phyloP scores from a whole-genome alignment of 2,329 filamentous ascomycete genomes.

The Sarocladium brachiariae region DNA sequence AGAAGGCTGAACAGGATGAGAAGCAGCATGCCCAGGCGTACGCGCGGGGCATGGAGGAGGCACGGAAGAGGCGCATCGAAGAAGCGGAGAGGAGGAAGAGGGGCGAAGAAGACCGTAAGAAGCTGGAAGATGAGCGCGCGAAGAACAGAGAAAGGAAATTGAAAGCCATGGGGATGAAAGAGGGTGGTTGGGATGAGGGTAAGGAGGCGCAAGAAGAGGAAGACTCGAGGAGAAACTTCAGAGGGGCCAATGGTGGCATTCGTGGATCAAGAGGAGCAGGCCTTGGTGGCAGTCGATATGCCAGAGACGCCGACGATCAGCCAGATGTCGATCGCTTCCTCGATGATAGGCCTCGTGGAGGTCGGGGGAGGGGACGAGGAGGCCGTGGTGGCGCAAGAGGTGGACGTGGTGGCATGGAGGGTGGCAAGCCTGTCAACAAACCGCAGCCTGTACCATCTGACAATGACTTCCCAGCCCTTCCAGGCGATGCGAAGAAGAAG shows the following conservation, averaged over 20 bases:
- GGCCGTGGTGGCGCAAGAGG: constrained; percentile 26
- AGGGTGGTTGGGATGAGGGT: constrained; percentile 53
- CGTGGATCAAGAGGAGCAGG: constrained; percentile 30
- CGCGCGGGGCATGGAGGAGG: constrained; percentile 50
- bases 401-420: constrained; percentile 22
- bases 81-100: constrained; percentile 45
- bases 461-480: constrained; percentile 31
- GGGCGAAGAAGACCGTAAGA: constrained; percentile 44
- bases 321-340: constrained; percentile 30
- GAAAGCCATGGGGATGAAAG: constrained; percentile 47
- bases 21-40: constrained; percentile 47
- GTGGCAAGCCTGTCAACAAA: constrained; percentile 14
- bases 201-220: constrained; percentile 41
- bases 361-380: constrained; percentile 25
- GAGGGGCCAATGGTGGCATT: constrained; percentile 34
- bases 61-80: constrained; percentile 41
- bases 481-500: constrained; percentile 20
- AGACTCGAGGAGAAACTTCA: constrained; percentile 33
- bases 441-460: constrained; percentile 20
- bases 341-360: constrained; percentile 27
- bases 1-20: constrained; percentile 51
- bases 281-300: constrained; percentile 36
- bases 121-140: constrained; percentile 52
- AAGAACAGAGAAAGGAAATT: constrained; percentile 55
- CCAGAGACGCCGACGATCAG: constrained; percentile 24